Percentiles rank a stretch among this genome's conserved stretches.
Conservation (phyloP, 2,329 filamentous ascomycete genomes). For the Chaetomium olivaceum region DNA sequence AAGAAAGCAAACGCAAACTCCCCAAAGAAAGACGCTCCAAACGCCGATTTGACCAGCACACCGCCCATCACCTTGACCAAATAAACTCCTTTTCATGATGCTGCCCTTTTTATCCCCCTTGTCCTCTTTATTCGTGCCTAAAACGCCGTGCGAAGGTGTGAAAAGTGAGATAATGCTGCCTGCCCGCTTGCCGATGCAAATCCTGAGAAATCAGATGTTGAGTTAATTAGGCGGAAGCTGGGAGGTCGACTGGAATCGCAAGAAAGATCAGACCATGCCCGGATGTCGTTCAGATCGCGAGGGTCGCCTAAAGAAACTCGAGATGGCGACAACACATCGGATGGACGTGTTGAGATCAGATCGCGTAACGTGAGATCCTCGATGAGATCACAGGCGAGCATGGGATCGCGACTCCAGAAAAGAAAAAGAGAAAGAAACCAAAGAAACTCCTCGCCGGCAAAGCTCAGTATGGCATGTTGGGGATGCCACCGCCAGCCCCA, state of each 20-base stretch:
- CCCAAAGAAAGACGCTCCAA: neutral
- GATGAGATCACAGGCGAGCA: neutral
- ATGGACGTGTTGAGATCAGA: neutral
- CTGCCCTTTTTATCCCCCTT: neutral
- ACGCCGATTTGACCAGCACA: neutral
- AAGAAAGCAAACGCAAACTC: neutral
- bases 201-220: neutral
- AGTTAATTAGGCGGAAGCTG: neutral
- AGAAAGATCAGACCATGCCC: neutral
- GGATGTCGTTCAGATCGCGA: neutral
- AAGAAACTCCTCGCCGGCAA: neutral
- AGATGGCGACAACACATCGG: neutral
- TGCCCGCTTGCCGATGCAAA: constrained; percentile 5
- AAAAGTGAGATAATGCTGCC: neutral
- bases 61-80: neutral
- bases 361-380: neutral
- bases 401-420: neutral
- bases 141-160: constrained; percentile 7
- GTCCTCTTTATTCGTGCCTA: neutral
- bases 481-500: constrained; percentile 20
- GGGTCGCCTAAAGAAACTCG: neutral
- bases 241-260: neutral
- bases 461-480: constrained; percentile 23
- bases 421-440: neutral
- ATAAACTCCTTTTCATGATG: constrained; percentile 10